Conservation (phyloP, 495 filamentous ascomycete species). For the Venustampulla echinocandica region DNA sequence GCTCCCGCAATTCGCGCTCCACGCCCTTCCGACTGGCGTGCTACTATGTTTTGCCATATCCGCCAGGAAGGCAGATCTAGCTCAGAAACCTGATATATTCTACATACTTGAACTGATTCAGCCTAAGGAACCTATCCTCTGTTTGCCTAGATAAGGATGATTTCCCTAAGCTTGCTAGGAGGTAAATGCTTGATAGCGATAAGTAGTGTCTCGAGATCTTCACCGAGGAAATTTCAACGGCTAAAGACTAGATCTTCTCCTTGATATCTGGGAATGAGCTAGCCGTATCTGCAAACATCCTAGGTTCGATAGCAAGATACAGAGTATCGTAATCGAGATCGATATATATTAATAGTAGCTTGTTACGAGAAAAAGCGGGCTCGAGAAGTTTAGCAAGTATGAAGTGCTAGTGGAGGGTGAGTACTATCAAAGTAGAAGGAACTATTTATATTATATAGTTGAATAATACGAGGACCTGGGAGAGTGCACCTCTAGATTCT, state of each 20-base stretch:
- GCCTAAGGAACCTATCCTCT: too few species aligned
- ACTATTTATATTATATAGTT: constrained; percentile 3
- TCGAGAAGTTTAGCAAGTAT: constrained; percentile 2
- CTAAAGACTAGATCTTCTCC: constrained; percentile 8
- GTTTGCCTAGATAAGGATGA: background rate
- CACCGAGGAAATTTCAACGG: constrained; percentile 4
- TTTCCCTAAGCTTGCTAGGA: constrained; percentile 4
- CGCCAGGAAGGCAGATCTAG: background rate
- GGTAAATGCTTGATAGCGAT: background rate
- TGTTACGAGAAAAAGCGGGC: background rate
- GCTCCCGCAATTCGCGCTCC: background rate
- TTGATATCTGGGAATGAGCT: constrained; percentile 2
- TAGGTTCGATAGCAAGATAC: constrained; percentile 1
- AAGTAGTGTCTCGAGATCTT: constrained; percentile 1
- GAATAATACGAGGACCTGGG: constrained; percentile 1
- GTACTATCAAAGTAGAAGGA: constrained; percentile 2
- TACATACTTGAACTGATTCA: background rate
- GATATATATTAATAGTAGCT: constrained; percentile 2
- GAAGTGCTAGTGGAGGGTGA: constrained; percentile 1
- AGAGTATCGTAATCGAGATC: constrained; percentile 7
- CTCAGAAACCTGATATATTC: constrained; percentile 3
- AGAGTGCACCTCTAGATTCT: background rate
- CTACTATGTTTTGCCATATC: background rate
- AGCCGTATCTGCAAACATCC: background rate
- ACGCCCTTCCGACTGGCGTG: background rate